These are phyloP conservation scores for Lolium rigidum DNA, from an alignment of 176 grass and related monocot genomes.

Conservation along the genomic window DNA sequence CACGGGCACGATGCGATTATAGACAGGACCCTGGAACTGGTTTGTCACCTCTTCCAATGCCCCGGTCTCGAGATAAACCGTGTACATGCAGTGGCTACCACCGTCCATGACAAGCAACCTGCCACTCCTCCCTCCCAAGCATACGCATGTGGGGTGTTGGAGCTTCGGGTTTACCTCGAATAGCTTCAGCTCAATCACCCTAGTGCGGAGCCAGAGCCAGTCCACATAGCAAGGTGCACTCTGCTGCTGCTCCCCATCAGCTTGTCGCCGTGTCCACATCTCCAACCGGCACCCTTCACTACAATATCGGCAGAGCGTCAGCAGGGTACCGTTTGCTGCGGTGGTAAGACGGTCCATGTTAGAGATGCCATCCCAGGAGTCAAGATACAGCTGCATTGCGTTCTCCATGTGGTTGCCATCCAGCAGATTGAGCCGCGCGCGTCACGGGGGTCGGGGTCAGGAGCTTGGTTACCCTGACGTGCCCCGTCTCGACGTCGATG, in stretches of 20 bases:
- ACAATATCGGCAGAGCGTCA: background rate
- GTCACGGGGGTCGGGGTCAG: background rate
- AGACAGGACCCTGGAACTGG: background rate
- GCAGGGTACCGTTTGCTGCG: background rate
- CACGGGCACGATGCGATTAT: too few species aligned
- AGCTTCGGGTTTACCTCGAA: background rate
- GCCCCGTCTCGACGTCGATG: background rate
- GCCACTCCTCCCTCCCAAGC: background rate
- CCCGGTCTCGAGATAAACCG: background rate
- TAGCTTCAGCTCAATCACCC: background rate
- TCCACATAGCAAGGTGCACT: too few species aligned
- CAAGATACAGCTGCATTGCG: background rate
- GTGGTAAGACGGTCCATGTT: background rate
- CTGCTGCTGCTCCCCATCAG: too few species aligned
- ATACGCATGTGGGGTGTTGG: background rate
- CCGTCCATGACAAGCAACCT: background rate
- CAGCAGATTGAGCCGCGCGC: background rate
- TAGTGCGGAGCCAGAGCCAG: background rate
- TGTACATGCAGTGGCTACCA: background rate
- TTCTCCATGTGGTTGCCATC: background rate
- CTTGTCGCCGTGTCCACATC: background rate
- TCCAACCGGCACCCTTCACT: background rate
- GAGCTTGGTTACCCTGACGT: background rate
- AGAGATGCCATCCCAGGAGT: background rate
- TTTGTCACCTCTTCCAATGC: background rate